These are phyloP conservation scores for Knufia petricola DNA, from an alignment of 2,329 filamentous ascomycete species.

Conservation along the genomic window DNA sequence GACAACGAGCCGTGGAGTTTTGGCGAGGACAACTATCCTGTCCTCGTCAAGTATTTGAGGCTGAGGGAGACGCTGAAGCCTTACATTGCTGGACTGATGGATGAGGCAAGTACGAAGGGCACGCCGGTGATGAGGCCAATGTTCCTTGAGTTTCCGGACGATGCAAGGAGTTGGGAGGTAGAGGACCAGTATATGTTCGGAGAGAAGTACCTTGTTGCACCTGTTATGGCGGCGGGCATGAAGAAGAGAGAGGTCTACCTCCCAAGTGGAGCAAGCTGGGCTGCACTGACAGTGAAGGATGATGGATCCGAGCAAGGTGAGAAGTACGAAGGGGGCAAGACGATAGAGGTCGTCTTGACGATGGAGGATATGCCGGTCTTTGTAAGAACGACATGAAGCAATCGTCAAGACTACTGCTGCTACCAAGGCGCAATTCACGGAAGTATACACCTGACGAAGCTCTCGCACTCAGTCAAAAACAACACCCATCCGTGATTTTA, in stretches of 20 bases:
- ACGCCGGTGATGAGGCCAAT: slow-evolving; percentile 52
- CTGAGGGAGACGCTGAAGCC: slow-evolving; percentile 49
- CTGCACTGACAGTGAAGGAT: slow-evolving; percentile 18
- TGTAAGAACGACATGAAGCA: neutral
- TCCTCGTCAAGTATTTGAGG: slow-evolving; percentile 50
- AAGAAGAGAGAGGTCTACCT: slow-evolving; percentile 43
- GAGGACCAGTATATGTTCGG: slow-evolving; percentile 58
- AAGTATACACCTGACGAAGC: too few relatives aligned
- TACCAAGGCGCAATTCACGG: too few relatives aligned
- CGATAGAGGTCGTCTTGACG: slow-evolving; percentile 35
- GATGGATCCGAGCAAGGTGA: slow-evolving; percentile 27
- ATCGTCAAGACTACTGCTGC: too few relatives aligned
- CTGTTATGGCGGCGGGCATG: slow-evolving; percentile 44
- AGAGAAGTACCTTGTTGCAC: slow-evolving; percentile 47
- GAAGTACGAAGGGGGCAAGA: slow-evolving; percentile 31
- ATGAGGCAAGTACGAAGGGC: slow-evolving; percentile 49
- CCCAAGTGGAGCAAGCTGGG: slow-evolving; percentile 41
- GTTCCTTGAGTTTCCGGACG: slow-evolving; percentile 55
- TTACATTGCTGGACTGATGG: slow-evolving; percentile 52
- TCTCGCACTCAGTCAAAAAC: slow-evolving; percentile 1
- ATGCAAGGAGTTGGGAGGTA: slow-evolving; percentile 46
- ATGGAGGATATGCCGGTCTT: slow-evolving; percentile 43
- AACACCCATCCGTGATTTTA: slow-evolving; percentile 6
- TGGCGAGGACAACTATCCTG: slow-evolving; percentile 49
- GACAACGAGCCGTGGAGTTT: slow-evolving; percentile 59